phyloP scores from a whole-genome alignment of 768 basidiomycete species.

The Kwoniella mangroviensis region DNA sequence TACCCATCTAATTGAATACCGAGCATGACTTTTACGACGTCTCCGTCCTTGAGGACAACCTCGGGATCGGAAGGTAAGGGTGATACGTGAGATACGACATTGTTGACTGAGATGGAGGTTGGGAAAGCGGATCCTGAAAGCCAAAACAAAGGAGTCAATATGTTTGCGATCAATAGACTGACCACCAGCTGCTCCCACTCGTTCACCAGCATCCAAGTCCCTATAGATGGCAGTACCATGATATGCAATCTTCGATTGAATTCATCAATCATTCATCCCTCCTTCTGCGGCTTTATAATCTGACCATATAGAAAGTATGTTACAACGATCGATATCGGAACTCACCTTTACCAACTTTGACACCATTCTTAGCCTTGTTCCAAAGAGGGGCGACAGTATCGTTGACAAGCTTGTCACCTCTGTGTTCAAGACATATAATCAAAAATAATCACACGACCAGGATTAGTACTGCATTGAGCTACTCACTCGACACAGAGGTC shows the following conservation, averaged over 20 bases:
- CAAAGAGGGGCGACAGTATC: conserved; percentile 81
- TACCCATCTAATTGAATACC: conserved; percentile 98
- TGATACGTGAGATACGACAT: conserved; percentile 92
- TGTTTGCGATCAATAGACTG: too few relatives aligned
- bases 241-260: too few relatives aligned
- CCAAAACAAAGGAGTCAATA: background rate
- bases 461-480: background rate
- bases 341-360: conserved; percentile 84
- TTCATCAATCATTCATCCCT: too few relatives aligned
- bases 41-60: conserved; percentile 64
- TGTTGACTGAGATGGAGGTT: conserved; percentile 91
- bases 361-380: conserved; percentile 87
- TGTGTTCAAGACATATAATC: too few relatives aligned
- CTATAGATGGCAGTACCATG: too few relatives aligned
- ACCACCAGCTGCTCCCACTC: too few relatives aligned
- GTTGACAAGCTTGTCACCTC: conserved; percentile 89
- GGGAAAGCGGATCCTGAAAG: conserved; percentile 75
- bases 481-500: conserved; percentile 79
- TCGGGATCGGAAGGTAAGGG: conserved; percentile 78
- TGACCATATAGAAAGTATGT: too few relatives aligned
- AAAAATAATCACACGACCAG: background rate
- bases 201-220: too few relatives aligned
- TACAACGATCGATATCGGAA: background rate
- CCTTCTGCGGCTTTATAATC: too few relatives aligned
- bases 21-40: conserved; percentile 93